Evolutionary conservation across 179 eudicot species (phyloP), one percentile per base, ranked within the genome.

Genomic region (Actinidia chinensis): DNA sequence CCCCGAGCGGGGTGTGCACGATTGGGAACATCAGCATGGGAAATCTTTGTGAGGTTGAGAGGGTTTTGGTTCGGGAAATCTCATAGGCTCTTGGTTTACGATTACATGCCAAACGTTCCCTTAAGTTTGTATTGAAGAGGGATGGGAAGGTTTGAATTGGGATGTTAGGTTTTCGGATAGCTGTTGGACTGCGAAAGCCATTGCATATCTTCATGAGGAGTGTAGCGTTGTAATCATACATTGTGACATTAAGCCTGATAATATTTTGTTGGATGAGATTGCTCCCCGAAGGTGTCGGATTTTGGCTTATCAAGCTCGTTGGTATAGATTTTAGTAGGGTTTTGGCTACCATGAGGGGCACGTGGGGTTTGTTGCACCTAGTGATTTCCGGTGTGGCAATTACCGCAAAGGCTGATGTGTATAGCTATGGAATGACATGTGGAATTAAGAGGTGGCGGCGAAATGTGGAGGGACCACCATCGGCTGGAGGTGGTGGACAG

Each of bases 361-460:
- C 98, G 5, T 88, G 97, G 97, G 98, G 98, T 1, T 93, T 46
- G 96, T 93, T 10, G 98, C 98, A 6, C 98, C 98, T 97, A 93
- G 84, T 93, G 98, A 93, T 93, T 54, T 93, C 97, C 2, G 97
- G 97, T 1, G 91, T 91, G 71, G 91, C 93, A 0, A 91, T 93
- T 50, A 90, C 98, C 18, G 80, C 89, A 63, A 93, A 91, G 70
- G 98, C 97, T 0, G 98, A 93, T 78, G 98, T 93, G 17, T 93
- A 93, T 73, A 93, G 98, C 86, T 93, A 85, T 61, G 98, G 98
- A 12, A 93, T 93, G 98, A 91, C 97, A 6, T 76, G 81, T 93
- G 81, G 98, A 93, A 83, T 48, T 93, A 25, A 80, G 90, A 64
- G 91, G 98, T 2, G 98, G 9, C 82, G 98, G 59, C 82, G 98